Evolutionary conservation across 2,329 filamentous ascomycete genomes (phyloP), one percentile per base, ranked within the genome.

Genomic region (Colletotrichum plurivorum): DNA sequence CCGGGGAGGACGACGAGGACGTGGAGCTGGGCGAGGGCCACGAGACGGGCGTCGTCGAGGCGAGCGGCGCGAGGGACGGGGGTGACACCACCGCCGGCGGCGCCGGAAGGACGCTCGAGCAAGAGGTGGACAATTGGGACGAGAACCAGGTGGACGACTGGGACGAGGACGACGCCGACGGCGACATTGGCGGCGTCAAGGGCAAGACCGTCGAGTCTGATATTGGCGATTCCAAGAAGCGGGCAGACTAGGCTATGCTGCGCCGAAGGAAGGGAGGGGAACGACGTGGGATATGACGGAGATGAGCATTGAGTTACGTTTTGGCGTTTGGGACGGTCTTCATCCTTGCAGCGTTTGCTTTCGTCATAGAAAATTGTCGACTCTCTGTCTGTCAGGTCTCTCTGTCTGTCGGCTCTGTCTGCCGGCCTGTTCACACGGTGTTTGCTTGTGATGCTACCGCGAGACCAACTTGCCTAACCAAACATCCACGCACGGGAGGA

Each of bases 91-190:
- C 25, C 15, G 45, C 12, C 7, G 54, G 1, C 43, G 16, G n/a
- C 78, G 1, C 15, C 6, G 67, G 73, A 25, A 75, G 75, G 36
- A 80, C 81, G 20, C 77, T 97, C 20, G 94, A 97, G 73, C 89
- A 95, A 68, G 93, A 97, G 82, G 88, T 97, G 8, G 95, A 97
- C 77, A 94, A 95, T 73, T 97, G 95, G 94, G 94, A 97, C 76
- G 95, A 97, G 82, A 96, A 97, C 71, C 87, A 85, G 2, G 80
- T 83, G 18, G 88, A 90, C 72, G 82, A 85, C 12, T 89, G 87
- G 87, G 87, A 87, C 31, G 86, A 87, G n/a, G 85, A 84, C 8
- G 85, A 86, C 25, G 77, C 75, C 18, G 66, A 69, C 7, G 76
- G 76, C 1, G 78, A 77, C 4, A 78, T 76, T 10, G 73, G 72